Conservation (phyloP, 495 filamentous ascomycete species). For the Articulospora tetracladia region DNA sequence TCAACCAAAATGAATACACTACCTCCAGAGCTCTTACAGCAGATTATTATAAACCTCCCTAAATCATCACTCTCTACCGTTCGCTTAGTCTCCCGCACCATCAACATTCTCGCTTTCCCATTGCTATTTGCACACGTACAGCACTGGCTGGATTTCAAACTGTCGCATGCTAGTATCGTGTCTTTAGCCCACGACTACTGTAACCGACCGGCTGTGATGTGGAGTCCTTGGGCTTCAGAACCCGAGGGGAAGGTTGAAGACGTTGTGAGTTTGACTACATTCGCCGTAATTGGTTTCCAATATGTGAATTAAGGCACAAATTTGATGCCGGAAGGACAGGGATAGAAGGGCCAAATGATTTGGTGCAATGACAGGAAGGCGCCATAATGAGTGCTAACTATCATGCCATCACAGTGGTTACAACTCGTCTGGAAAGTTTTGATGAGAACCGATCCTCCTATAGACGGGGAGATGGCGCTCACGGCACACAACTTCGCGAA, state of each 20-base stretch:
- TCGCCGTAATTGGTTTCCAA: not conserved
- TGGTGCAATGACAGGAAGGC: no score
- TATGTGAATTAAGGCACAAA: no score
- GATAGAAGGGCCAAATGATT: no score
- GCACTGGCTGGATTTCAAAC: conserved; percentile 8
- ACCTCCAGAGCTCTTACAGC: conserved; percentile 7
- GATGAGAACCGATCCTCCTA: conserved; percentile 8
- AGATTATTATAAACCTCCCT: conserved; percentile 11
- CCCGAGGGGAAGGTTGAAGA: not conserved
- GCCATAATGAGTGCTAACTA: conserved; percentile 2
- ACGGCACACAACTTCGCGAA: conserved; percentile 9
- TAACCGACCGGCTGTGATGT: conserved; percentile 18
- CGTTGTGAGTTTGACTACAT: not conserved
- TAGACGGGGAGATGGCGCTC: not conserved
- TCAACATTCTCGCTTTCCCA: conserved; percentile 9
- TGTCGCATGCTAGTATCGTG: conserved; percentile 8
- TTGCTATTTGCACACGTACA: conserved; percentile 12
- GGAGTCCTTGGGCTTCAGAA: conserved; percentile 18
- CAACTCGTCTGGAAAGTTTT: conserved; percentile 13
- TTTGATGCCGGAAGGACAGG: no score
- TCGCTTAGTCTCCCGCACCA: conserved; percentile 1
- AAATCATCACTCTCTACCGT: conserved; percentile 4
- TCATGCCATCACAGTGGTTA: conserved; percentile 2
- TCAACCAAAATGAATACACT: conserved; percentile 7
- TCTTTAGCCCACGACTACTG: conserved; percentile 8